Evolutionary conservation across 2,329 filamentous ascomycete species (phyloP).

Genomic region (Arthrinium phaeospermum): DNA sequence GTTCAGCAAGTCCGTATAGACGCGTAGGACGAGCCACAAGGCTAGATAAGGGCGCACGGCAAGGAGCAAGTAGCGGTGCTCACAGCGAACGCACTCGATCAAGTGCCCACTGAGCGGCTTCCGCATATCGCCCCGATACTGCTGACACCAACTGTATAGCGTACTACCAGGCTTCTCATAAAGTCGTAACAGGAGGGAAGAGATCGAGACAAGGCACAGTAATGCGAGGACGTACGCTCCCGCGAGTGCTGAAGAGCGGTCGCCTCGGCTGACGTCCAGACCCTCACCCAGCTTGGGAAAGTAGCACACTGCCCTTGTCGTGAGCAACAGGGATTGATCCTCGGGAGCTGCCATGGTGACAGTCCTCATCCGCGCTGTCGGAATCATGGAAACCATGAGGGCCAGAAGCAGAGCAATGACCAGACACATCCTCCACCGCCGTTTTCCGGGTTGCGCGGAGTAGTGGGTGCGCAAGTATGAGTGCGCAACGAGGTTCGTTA

Average conservation of each 20-base stretch:
- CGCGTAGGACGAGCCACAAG: slow-evolving; percentile 33
- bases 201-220: slow-evolving; percentile 25
- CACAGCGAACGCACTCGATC: slow-evolving; percentile 34
- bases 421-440: slow-evolving; percentile 29
- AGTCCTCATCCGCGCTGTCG: slow-evolving; percentile 31
- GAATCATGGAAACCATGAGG: slow-evolving; percentile 33
- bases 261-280: slow-evolving; percentile 21
- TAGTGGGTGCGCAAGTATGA: slow-evolving; percentile 32
- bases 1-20: slow-evolving; percentile 32
- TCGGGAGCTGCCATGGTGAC: slow-evolving; percentile 28
- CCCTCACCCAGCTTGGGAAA: slow-evolving; percentile 27
- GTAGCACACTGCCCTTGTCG: slow-evolving; percentile 32
- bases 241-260: slow-evolving; percentile 21
- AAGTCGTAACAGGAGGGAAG: slow-evolving; percentile 12
- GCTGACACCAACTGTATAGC: slow-evolving; percentile 31
- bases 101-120: slow-evolving; percentile 28
- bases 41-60: slow-evolving; percentile 32
- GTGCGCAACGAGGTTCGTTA: slow-evolving; percentile 32
- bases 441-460: slow-evolving; percentile 28
- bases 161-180: slow-evolving; percentile 27
- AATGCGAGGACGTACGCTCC: slow-evolving; percentile 25
- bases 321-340: slow-evolving; percentile 26
- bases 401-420: slow-evolving; percentile 28
- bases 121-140: slow-evolving; percentile 32
- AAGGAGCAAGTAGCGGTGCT: slow-evolving; percentile 34